Conservation (phyloP, 164 flowering plant species). For the Liquidambar formosana region DNA sequence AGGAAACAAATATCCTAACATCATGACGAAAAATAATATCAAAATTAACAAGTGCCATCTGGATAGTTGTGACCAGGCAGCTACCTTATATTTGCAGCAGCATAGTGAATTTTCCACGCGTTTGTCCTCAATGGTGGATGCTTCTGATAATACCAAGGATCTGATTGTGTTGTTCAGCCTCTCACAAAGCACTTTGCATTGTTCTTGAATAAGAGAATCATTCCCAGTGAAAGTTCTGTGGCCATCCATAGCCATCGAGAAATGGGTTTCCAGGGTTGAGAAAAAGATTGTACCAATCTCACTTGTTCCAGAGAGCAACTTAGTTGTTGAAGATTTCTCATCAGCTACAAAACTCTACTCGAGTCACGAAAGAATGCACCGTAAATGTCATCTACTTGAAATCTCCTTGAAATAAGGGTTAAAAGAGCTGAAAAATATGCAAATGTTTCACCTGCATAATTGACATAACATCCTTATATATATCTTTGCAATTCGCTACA, state of each 20-base stretch:
- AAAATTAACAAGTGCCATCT: constrained; percentile 36
- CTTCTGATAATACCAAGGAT: constrained; percentile 40
- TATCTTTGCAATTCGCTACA: constrained; percentile 61
- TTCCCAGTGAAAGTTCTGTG: constrained; percentile 18
- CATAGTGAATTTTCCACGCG: constrained; percentile 10
- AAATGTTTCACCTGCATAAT: constrained; percentile 48
- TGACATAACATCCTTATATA: constrained; percentile 53
- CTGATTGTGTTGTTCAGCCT: constrained; percentile 43
- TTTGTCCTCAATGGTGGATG: constrained; percentile 21
- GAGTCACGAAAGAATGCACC: constrained; percentile 10
- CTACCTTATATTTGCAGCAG: constrained; percentile 61
- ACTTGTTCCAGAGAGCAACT: constrained; percentile 52
- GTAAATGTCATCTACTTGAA: neutral
- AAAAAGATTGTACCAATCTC: constrained; percentile 65
- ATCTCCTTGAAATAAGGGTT: neutral
- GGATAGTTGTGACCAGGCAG: constrained; percentile 44
- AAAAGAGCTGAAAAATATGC: neutral
- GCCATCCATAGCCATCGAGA: constrained; percentile 33
- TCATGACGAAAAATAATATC: constrained; percentile 30
- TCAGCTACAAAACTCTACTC: constrained; percentile 54
- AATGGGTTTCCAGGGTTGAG: constrained; percentile 67
- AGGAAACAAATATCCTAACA: constrained; percentile 31
- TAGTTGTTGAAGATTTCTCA: constrained; percentile 43
- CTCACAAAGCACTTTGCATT: constrained; percentile 42
- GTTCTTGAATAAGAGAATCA: constrained; percentile 41